phyloP scores from a whole-genome alignment of 257 asterid genomes.

The Anisodus acutangulus region DNA sequence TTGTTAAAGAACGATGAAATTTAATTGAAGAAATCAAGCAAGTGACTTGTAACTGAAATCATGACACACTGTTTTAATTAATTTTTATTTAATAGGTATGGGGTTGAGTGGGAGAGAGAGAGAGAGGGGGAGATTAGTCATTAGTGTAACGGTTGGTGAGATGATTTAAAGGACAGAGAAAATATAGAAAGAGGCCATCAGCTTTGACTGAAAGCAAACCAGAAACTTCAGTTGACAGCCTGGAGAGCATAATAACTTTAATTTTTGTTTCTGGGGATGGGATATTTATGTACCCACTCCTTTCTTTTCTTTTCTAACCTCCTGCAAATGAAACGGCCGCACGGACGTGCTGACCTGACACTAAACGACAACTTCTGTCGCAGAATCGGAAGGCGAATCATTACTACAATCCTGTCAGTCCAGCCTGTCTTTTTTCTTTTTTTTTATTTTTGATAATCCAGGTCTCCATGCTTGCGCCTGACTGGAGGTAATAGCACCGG shows the following conservation, averaged over 20 bases:
- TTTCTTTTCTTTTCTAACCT: background rate
- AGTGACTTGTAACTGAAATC: constrained; percentile 36
- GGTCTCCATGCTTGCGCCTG: no score
- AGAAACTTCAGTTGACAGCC: constrained; percentile 49
- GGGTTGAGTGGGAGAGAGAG: constrained; percentile 10
- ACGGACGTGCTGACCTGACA: constrained; percentile 67
- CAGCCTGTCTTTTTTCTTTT: constrained; percentile 69
- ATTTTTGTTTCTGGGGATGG: background rate
- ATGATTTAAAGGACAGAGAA: background rate
- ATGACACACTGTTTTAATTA: background rate
- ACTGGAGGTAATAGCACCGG: no score
- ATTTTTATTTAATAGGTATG: constrained; percentile 2
- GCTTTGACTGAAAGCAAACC: constrained; percentile 62
- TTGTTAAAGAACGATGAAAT: background rate
- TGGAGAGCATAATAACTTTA: constrained; percentile 59
- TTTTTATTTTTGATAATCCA: no score
- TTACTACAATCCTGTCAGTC: constrained; percentile 65
- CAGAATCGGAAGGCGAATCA: constrained; percentile 85
- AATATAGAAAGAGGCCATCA: constrained; percentile 38
- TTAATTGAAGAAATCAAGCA: background rate
- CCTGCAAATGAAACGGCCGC: constrained; percentile 62
- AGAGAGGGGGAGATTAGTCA: constrained; percentile 24
- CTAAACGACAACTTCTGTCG: constrained; percentile 86
- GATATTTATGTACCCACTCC: constrained; percentile 31
- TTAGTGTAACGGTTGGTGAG: constrained; percentile 38